Percentiles rank a stretch among this genome's conserved stretches.
phyloP scores from a whole-genome alignment of 345 rosid species.

The Firmiana major region DNA sequence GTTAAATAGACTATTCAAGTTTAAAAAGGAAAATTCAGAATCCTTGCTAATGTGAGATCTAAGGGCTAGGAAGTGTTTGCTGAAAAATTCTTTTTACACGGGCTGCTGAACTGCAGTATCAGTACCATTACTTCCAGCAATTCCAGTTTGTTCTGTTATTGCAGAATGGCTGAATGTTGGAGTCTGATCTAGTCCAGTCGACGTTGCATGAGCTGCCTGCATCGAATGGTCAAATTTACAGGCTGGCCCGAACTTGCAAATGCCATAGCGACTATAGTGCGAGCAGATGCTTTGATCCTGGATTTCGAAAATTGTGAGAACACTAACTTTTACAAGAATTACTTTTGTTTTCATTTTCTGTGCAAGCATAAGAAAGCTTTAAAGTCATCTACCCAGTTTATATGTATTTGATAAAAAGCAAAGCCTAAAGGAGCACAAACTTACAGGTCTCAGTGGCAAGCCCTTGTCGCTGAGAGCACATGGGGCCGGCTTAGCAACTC shows the following conservation, averaged over 20 bases:
- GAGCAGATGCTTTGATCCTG: conserved; percentile 78
- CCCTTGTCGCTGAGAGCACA: conserved; percentile 77
- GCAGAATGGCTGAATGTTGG: conserved; percentile 22
- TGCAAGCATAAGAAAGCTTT: not conserved
- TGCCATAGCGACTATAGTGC: conserved; percentile 86
- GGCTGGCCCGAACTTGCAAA: conserved; percentile 94
- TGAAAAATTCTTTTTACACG: conserved; percentile 26
- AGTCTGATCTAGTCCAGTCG: conserved; percentile 24
- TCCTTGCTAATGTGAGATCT: conserved; percentile 17
- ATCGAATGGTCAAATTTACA: conserved; percentile 72
- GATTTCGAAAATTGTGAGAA: conserved; percentile 1
- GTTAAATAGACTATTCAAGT: conserved; percentile 15
- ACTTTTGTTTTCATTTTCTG: not conserved
- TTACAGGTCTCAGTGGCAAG: conserved; percentile 94
- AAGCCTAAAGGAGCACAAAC: conserved; percentile 19
- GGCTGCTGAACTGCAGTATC: conserved; percentile 32
- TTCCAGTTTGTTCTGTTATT: conserved; percentile 22
- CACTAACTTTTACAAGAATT: not conserved
- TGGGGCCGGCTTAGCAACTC: conserved; percentile 42
- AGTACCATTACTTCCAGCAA: conserved; percentile 23
- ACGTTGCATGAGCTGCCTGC: conserved; percentile 34
- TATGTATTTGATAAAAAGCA: conserved; percentile 10
- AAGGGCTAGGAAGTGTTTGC: conserved; percentile 16
- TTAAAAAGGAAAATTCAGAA: conserved; percentile 8
- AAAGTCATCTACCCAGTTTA: not conserved